A percentile compares a stretch with the other conserved stretches of the same genome.
phyloP scores from a whole-genome alignment of 208 protist species.

The Leishmania tarentolae region DNA sequence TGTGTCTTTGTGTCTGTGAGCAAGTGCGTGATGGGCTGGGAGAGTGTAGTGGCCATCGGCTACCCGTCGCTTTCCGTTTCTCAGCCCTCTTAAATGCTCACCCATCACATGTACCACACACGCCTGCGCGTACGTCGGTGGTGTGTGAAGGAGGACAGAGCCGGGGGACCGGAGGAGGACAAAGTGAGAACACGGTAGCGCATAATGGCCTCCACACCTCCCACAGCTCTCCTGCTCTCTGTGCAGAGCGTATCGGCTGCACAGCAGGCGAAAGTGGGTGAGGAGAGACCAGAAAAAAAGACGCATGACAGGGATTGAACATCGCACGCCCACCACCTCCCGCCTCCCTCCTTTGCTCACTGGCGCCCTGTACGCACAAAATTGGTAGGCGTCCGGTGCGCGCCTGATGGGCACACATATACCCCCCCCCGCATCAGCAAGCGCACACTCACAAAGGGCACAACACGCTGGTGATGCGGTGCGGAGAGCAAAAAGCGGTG shows the following conservation, averaged over 20 bases:
- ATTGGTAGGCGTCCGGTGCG: too few relatives aligned
- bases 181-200: too few relatives aligned
- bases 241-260: not conserved
- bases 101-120: not conserved
- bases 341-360: too few relatives aligned
- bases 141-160: not conserved
- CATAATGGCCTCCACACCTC: too few relatives aligned
- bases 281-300: not conserved
- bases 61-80: not conserved
- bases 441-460: not conserved
- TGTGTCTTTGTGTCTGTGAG: not conserved
- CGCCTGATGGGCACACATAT: too few relatives aligned
- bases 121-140: not conserved
- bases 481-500: not conserved
- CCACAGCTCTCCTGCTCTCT: too few relatives aligned
- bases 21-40: not conserved
- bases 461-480: not conserved
- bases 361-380: too few relatives aligned
- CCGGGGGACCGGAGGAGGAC: too few relatives aligned
- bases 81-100: too few relatives aligned
- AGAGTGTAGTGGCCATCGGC: not conserved
- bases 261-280: not conserved
- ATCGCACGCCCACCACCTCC: not conserved
- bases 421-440: too few relatives aligned
- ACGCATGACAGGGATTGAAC: not conserved